Evolutionary conservation across 148 eudicot species (phyloP).

Genomic region (Silene conica): DNA sequence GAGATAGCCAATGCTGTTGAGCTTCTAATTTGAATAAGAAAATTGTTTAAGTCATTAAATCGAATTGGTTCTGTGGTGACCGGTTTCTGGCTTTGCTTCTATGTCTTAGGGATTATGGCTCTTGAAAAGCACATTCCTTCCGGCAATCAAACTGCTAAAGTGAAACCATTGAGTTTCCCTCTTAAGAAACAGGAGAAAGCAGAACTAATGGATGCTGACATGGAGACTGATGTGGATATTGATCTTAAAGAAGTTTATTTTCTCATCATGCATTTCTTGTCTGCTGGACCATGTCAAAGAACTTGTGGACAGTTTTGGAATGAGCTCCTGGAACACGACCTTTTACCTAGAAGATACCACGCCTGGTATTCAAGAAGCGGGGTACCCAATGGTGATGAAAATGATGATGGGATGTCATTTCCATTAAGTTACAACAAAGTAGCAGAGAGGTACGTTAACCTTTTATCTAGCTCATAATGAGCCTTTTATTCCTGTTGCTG

Average conservation of each 20-base stretch:
- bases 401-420: slow-evolving; percentile 83
- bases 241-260: slow-evolving; percentile 88
- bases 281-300: slow-evolving; percentile 93
- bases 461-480: neutral
- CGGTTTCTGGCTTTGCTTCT: slow-evolving; percentile 2
- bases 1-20: neutral
- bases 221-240: slow-evolving; percentile 62
- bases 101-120: slow-evolving; percentile 64
- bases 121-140: slow-evolving; percentile 61
- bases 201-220: slow-evolving; percentile 31
- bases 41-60: neutral
- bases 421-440: slow-evolving; percentile 85
- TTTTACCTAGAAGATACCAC: slow-evolving; percentile 93
- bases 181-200: slow-evolving; percentile 50
- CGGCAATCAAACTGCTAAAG: slow-evolving; percentile 38
- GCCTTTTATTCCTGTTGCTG: neutral
- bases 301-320: slow-evolving; percentile 98
- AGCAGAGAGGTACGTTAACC: slow-evolving; percentile 63
- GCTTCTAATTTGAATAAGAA: neutral
- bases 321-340: slow-evolving; percentile 96
- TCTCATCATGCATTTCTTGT: slow-evolving; percentile 93
- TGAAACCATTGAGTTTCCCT: slow-evolving; percentile 63
- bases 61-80: slow-evolving; percentile 8
- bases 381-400: slow-evolving; percentile 68
- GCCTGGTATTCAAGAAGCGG: slow-evolving; percentile 96